phyloP scores from a whole-genome alignment of 352 stramenopile genomes.

The Pythium utonaiense region DNA sequence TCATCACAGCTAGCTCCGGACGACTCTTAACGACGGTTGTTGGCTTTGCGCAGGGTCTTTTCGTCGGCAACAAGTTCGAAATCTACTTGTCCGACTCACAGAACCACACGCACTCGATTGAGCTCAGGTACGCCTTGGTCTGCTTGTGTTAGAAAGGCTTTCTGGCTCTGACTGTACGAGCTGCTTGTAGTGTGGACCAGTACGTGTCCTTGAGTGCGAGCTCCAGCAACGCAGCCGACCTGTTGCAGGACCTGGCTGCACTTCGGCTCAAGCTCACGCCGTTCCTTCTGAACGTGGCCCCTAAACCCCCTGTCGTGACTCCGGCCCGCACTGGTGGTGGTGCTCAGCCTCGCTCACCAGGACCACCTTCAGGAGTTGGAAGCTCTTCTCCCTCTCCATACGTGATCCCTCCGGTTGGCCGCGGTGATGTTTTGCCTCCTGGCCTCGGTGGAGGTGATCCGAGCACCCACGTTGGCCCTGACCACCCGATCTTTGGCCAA shows the following conservation, averaged over 20 bases:
- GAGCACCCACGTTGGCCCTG: slow-evolving; percentile 68
- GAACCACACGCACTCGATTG: slow-evolving; percentile 66
- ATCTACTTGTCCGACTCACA: slow-evolving; percentile 72
- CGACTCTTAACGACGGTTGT: neutral
- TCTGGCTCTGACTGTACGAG: neutral
- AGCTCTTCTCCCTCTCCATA: slow-evolving; percentile 25
- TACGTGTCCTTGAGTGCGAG: slow-evolving; percentile 30
- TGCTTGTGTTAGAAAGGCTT: neutral
- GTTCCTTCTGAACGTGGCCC: slow-evolving; percentile 55
- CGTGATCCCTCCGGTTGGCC: slow-evolving; percentile 46
- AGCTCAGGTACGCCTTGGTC: slow-evolving; percentile 46
- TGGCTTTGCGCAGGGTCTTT: slow-evolving; percentile 42
- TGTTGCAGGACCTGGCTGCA: slow-evolving; percentile 44
- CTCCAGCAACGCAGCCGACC: slow-evolving; percentile 31
- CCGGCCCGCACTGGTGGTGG: slow-evolving; percentile 3
- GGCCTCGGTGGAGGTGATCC: slow-evolving; percentile 55
- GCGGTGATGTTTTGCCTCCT: slow-evolving; percentile 64
- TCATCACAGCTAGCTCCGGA: neutral
- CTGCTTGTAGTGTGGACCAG: slow-evolving; percentile 29
- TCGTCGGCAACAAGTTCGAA: slow-evolving; percentile 73
- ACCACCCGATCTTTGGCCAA: slow-evolving; percentile 69
- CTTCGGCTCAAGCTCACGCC: slow-evolving; percentile 49
- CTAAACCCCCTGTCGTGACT: slow-evolving; percentile 26
- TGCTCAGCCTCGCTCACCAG: neutral
- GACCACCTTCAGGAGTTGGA: neutral